Base-by-base conservation (phyloP, 2,329 filamentous ascomycete species). In the Venturia aucupariae region DNA sequence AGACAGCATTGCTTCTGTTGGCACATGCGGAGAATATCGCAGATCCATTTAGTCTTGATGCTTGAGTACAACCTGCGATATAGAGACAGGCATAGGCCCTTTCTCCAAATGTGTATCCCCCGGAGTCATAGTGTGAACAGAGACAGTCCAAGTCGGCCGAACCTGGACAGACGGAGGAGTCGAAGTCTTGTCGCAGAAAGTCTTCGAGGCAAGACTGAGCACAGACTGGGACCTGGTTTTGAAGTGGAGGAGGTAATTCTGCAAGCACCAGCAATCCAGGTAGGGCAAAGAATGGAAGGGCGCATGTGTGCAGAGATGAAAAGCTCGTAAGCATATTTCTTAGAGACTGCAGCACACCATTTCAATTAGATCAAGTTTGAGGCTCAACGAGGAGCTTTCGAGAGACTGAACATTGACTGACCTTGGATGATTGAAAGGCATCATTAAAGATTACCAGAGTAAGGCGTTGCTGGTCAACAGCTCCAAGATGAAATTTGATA, bases 81-180 rank as follows among this genome's bases (percentile, higher is more conserved):
- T 73, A 74, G 61, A 76, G 69, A 67, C 75, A 76, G 55, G 69
- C 72, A 11, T 75, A 69, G 62, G 74, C 74, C 64, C 72, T 72
- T 68, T 76, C 75, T 30, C 74, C 74, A 27, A 76, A 66, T 59
- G 72, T 72, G 65, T 75, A 71, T 60, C 75, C 75, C 54, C 57
- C 62, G 64, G 66, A 70, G 66, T 73, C 75, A 72, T 76, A 76
- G 67, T 67, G 71, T 66, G 74, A 74, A 65, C 75, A 76, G 38
- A 76, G 71, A 68, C 75, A 76, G 38, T 68, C 69, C 61, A 76
- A 65, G 62, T 70, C 68, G 65, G 65, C 66, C 67, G 71, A 68
- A 60, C 67, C 68, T 64, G 73, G 71, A 68, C 75, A 76, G 66
- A 72, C 68, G 54, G 72, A 65, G 63, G 35, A 15, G 17, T 74